These are phyloP conservation scores for Fusarium tupiense DNA, from an alignment of 2,329 filamentous ascomycete species.

Conservation along the genomic window DNA sequence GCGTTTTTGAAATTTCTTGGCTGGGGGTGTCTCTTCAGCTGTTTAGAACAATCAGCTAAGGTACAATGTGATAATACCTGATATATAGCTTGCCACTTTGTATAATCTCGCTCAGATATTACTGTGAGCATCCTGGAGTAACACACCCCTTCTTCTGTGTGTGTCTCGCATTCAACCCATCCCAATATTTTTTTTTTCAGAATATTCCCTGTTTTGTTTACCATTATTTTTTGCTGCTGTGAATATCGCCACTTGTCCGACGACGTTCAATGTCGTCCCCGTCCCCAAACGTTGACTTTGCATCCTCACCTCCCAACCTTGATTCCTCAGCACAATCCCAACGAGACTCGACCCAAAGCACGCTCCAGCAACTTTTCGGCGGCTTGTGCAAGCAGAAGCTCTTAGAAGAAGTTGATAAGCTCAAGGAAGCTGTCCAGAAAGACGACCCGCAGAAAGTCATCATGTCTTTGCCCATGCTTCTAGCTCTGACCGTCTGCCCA, in stretches of 20 bases:
- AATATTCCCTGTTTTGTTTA: constrained; percentile 26
- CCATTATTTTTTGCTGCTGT: constrained; percentile 19
- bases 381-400: constrained; percentile 39
- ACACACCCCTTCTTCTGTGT: constrained; percentile 14
- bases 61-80: neutral
- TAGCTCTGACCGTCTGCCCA: constrained; percentile 44
- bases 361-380: constrained; percentile 38
- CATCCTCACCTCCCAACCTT: constrained; percentile 16
- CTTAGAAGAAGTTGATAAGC: constrained; percentile 40
- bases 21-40: constrained; percentile 1
- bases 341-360: constrained; percentile 25
- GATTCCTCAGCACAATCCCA: constrained; percentile 14
- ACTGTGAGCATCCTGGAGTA: constrained; percentile 19
- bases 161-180: constrained; percentile 27
- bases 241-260: constrained; percentile 16
- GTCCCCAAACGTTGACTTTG: constrained; percentile 14
- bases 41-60: neutral
- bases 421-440: constrained; percentile 39
- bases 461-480: constrained; percentile 44
- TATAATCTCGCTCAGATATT: constrained; percentile 20
- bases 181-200: constrained; percentile 1
- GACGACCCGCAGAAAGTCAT: constrained; percentile 42
- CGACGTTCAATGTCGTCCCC: constrained; percentile 39
- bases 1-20: constrained; percentile 10
- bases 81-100: constrained; percentile 28